Base-by-base conservation (phyloP, 768 basidiomycete species). In the Thelephora aurantiotincta region DNA sequence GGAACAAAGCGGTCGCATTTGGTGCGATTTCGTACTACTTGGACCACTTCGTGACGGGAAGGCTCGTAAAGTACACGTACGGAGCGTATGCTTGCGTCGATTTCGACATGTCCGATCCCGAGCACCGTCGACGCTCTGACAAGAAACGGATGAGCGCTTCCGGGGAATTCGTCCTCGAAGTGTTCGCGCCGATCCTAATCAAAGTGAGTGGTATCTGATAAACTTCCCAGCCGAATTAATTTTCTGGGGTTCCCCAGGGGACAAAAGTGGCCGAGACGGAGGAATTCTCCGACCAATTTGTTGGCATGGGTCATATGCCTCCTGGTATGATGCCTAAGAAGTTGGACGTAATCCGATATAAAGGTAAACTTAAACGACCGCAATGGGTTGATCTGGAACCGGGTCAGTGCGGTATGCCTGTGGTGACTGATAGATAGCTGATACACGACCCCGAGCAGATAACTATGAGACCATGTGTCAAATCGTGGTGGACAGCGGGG, bases 1-100 rank as follows among this genome's bases (percentile, higher is more conserved):
- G 69, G 33, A 66, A 64, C 53, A 75, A 67, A 57, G 75, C 73
- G 0, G 75, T 77, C 7, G 72, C 76, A 1, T 71, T 75, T 43
- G 75, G 76, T 2, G 72, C 67, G 5, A 55, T 67, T 19, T 65
- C 62, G 3, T 69, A 57, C 46, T 65, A 60, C 22, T 45, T 77
- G 12, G 71, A 77, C 49, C 69, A 69, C 51, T 67, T 68, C 13
- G 74, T 77, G 4, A 63, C 67, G 6, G 64, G 64, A 2, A 67
- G 76, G 33, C 65, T 77, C 4, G 62, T 73, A 2, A 69, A 65
- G 51, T 52, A 66, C 47, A 72, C 72, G 0, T 77, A 74, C 46
- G 76, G 76, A 3, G 65, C 66, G 2, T 60, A 67, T 19, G 66
- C 68, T 51, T 54, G 55, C 34, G 51, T 65, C 2, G 55, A 57